Percentiles rank a stretch among this genome's conserved stretches.
Conservation (phyloP, 2,329 filamentous ascomycete genomes). For the Hymenoscyphus infarciens region DNA sequence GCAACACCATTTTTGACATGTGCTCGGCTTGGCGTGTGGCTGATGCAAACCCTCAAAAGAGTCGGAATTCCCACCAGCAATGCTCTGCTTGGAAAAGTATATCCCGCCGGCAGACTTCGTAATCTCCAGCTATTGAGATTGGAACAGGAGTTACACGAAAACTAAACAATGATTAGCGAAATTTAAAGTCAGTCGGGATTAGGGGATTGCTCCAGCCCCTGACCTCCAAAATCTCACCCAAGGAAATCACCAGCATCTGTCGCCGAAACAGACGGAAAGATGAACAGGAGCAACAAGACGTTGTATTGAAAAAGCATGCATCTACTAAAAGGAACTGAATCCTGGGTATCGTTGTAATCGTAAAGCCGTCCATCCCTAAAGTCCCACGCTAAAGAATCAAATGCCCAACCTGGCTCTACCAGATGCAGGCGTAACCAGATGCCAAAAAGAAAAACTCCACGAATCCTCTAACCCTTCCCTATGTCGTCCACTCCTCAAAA, state of each 20-base stretch:
- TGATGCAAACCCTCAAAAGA: background rate
- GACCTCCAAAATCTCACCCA: background rate
- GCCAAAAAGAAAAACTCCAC: background rate
- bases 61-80: background rate
- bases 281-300: background rate
- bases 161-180: no score
- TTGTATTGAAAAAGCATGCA: background rate
- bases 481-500: background rate
- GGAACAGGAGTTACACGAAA: background rate
- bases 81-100: no score
- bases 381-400: background rate
- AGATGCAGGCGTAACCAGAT: background rate
- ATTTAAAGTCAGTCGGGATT: no score
- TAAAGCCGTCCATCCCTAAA: background rate
- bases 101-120: background rate
- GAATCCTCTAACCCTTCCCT: background rate
- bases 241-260: background rate
- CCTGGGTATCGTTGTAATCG: conserved; percentile 2
- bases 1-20: background rate
- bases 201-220: background rate
- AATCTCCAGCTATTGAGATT: background rate
- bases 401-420: background rate
- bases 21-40: background rate
- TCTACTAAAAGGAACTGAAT: background rate
- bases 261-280: background rate